Conservation (phyloP, 257 asterid species). For the Phtheirospermum japonicum region DNA sequence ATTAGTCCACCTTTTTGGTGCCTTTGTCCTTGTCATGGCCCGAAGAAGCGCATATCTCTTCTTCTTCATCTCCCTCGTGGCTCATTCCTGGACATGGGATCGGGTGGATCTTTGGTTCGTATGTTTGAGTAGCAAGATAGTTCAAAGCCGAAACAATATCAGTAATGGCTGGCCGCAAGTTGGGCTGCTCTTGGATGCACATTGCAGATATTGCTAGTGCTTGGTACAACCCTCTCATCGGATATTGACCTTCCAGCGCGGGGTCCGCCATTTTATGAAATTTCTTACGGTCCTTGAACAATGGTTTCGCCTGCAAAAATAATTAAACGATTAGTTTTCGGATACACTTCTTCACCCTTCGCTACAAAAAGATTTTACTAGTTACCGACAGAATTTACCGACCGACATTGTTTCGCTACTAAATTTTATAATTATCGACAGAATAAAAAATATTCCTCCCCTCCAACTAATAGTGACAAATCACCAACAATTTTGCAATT, state of each 20-base stretch:
- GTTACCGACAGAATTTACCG: too few relatives aligned
- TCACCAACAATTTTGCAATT: too few relatives aligned
- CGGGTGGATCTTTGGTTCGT: constrained; percentile 2
- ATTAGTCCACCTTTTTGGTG: not conserved
- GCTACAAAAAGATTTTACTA: too few relatives aligned
- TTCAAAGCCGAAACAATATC: constrained; percentile 5
- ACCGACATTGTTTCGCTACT: too few relatives aligned
- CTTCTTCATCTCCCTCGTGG: not conserved
- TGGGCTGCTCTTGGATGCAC: constrained; percentile 12
- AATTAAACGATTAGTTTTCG: not conserved
- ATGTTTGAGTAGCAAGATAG: constrained; percentile 7
- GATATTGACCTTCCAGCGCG: not conserved
- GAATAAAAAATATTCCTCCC: too few relatives aligned
- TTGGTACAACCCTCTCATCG: constrained; percentile 8
- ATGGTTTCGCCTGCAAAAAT: not conserved
- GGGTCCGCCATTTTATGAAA: not conserved
- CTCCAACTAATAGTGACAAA: too few relatives aligned
- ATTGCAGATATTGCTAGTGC: constrained; percentile 4
- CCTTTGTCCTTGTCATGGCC: not conserved
- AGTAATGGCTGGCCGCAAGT: constrained; percentile 1
- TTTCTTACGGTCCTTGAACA: constrained; percentile 10
- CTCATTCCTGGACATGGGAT: not conserved
- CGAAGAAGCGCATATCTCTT: not conserved
- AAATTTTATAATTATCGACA: too few relatives aligned
- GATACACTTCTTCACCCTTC: too few relatives aligned